A percentile compares a stretch with the other conserved stretches of the same genome.
Conservation (phyloP, 768 basidiomycete species). For the Suillus americanus region DNA sequence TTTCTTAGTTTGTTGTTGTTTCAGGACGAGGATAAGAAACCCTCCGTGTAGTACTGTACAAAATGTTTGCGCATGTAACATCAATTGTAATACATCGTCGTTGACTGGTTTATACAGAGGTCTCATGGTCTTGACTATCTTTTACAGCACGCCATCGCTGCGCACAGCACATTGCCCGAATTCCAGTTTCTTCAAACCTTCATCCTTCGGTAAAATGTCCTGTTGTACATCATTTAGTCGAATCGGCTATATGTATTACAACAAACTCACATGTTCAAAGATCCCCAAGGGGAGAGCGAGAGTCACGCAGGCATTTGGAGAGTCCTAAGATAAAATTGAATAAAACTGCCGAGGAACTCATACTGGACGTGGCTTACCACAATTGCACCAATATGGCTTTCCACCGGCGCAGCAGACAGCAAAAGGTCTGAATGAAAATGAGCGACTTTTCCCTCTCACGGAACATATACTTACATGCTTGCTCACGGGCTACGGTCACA, state of each 20-base stretch:
- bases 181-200: constrained; percentile 57
- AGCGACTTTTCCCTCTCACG: not conserved
- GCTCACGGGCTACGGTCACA: constrained; percentile 58
- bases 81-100: not conserved
- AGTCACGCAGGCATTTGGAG: constrained; percentile 77
- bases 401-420: constrained; percentile 67
- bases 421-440: constrained; percentile 49
- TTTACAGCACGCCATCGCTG: constrained; percentile 53
- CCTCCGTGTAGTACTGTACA: not conserved
- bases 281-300: constrained; percentile 75
- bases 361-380: constrained; percentile 44
- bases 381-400: constrained; percentile 68
- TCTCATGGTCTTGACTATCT: not conserved
- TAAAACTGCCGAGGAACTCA: not conserved
- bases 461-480: constrained; percentile 51
- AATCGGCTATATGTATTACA: not conserved
- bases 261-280: constrained; percentile 59
- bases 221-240: constrained; percentile 21
- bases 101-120: not conserved
- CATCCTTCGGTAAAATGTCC: constrained; percentile 68
- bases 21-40: not conserved
- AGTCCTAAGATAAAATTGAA: constrained; percentile 44
- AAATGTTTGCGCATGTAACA: not conserved
- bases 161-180: constrained; percentile 52
- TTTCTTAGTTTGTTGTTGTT: not conserved